A percentile compares a stretch with the other conserved stretches of the same genome.
phyloP scores from a whole-genome alignment of 2,329 filamentous ascomycete species.

The Clarireedia monteithiana region DNA sequence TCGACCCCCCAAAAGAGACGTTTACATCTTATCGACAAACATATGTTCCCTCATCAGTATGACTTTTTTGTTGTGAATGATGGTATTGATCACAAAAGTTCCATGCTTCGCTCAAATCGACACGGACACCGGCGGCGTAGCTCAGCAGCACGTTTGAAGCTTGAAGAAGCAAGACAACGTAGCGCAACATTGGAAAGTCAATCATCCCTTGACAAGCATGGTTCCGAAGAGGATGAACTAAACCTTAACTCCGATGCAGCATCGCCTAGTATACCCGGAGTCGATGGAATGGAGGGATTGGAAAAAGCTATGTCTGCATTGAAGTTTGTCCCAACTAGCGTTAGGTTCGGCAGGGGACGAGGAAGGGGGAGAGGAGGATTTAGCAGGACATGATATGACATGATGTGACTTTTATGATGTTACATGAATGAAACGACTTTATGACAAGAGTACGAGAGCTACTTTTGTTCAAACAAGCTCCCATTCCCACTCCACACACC shows the following conservation, averaged over 20 bases:
- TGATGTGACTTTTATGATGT: background rate
- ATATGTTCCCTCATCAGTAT: constrained; percentile 81
- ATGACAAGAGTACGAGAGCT: background rate
- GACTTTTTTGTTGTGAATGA: constrained; percentile 82
- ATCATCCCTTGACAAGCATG: background rate
- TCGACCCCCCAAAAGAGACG: constrained; percentile 75
- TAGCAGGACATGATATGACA: constrained; percentile 20
- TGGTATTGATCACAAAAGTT: constrained; percentile 79
- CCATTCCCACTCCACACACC: too few relatives aligned
- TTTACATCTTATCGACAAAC: constrained; percentile 88
- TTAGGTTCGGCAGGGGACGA: constrained; percentile 49
- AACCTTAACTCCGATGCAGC: background rate
- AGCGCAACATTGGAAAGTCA: constrained; percentile 10
- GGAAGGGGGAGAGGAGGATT: constrained; percentile 26
- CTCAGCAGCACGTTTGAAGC: constrained; percentile 32
- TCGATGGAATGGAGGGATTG: constrained; percentile 49
- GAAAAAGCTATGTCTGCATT: constrained; percentile 62
- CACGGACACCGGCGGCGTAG: constrained; percentile 41
- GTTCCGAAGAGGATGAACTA: background rate
- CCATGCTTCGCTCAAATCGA: constrained; percentile 59
- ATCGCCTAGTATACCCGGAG: constrained; percentile 6
- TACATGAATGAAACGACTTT: constrained; percentile 1
- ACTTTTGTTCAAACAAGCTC: too few relatives aligned
- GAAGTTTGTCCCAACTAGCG: constrained; percentile 60
- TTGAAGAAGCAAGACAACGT: constrained; percentile 19